phyloP scores from a whole-genome alignment of 345 rosid species.

The Pistacia atlantica region DNA sequence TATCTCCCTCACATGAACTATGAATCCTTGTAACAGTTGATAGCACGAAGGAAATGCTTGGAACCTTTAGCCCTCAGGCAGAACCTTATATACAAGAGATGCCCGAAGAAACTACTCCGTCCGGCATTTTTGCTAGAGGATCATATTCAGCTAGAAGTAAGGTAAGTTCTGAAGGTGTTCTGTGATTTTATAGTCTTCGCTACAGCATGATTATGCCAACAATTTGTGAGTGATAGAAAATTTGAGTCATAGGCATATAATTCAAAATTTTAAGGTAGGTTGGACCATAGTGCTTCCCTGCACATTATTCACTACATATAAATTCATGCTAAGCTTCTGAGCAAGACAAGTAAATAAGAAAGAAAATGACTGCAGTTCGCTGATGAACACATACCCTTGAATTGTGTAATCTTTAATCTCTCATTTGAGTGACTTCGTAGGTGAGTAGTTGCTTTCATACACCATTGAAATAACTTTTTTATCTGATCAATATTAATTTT shows the following conservation, averaged over 20 bases:
- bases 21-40: conserved; percentile 54
- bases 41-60: conserved; percentile 82
- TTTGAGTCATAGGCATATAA: no score
- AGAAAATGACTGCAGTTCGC: background rate
- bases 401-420: no score
- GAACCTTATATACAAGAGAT: conserved; percentile 76
- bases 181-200: background rate
- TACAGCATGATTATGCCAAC: background rate
- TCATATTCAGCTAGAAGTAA: conserved; percentile 77
- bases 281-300: background rate
- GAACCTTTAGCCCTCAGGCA: conserved; percentile 92
- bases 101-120: conserved; percentile 87
- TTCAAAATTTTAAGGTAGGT: no score
- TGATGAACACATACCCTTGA: background rate
- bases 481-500: background rate
- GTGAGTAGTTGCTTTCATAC: conserved; percentile 1
- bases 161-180: conserved; percentile 40
- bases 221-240: no score
- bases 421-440: background rate
- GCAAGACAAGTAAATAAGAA: no score
- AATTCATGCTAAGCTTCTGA: background rate
- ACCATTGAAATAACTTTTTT: background rate
- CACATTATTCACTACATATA: background rate
- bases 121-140: conserved; percentile 91
- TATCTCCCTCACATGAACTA: background rate